Conservation (phyloP, 1,284 basidiomycete genomes). For the Leucoagaricus sp. region DNA sequence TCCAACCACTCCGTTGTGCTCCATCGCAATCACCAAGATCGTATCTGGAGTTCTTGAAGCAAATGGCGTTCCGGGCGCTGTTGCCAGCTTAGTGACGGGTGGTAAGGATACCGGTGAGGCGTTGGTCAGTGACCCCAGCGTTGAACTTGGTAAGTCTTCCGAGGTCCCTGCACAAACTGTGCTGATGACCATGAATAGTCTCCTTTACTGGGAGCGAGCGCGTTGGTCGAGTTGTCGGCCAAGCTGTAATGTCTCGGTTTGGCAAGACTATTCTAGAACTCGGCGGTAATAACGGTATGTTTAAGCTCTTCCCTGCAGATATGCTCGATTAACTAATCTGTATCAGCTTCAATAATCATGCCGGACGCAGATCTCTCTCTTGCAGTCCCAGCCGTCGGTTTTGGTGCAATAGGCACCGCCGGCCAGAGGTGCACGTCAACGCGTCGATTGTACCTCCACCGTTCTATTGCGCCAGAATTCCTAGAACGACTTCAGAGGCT, state of each 20-base stretch:
- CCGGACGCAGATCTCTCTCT: conserved; percentile 90
- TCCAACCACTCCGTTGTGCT: conserved; percentile 83
- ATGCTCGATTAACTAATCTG: conserved; percentile 18
- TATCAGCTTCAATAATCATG: conserved; percentile 84
- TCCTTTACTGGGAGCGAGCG: conserved; percentile 94
- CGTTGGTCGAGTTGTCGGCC: conserved; percentile 84
- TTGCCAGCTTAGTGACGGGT: conserved; percentile 82
- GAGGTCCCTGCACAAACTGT: conserved; percentile 12
- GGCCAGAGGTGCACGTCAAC: conserved; percentile 96
- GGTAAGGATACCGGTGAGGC: conserved; percentile 81
- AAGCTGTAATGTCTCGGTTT: conserved; percentile 77
- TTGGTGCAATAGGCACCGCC: conserved; percentile 93
- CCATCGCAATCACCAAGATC: conserved; percentile 88
- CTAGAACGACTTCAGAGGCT: conserved; percentile 73
- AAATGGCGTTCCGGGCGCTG: conserved; percentile 82
- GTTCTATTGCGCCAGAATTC: conserved; percentile 75
- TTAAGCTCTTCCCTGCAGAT: conserved; percentile 17
- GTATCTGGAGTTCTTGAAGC: conserved; percentile 78
- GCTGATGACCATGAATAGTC: conserved; percentile 43
- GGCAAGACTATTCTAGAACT: conserved; percentile 89
- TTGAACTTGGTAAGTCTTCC: conserved; percentile 66
- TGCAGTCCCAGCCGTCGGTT: conserved; percentile 88
- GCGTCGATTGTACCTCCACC: conserved; percentile 87
- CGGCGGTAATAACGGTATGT: conserved; percentile 90
- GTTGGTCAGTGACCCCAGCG: conserved; percentile 70